Percentiles rank a stretch among this genome's conserved stretches.
Conservation (phyloP, 169 alveolate genomes). For the Perkinsus olseni region DNA sequence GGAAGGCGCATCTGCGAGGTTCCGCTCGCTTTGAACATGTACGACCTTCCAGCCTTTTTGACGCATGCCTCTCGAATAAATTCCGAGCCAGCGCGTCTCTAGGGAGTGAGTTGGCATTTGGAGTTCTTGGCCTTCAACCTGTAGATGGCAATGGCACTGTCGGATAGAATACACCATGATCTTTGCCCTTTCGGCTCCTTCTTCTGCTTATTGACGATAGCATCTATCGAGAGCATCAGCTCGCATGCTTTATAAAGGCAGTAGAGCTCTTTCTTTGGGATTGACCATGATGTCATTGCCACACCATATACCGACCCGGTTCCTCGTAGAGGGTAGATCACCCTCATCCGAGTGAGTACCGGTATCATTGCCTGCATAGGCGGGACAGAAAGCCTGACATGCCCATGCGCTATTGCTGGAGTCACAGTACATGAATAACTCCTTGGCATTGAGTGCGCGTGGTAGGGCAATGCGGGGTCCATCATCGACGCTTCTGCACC, state of each 20-base stretch:
- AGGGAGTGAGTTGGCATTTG: not conserved
- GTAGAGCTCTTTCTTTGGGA: not conserved
- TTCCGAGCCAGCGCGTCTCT: not conserved
- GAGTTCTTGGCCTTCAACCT: not conserved
- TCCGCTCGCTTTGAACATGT: not conserved
- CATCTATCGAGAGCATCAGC: not conserved
- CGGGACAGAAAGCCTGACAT: not conserved
- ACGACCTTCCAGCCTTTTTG: not conserved
- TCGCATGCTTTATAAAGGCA: not conserved
- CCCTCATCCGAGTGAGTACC: not conserved
- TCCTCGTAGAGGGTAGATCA: not conserved
- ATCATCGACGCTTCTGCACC: not conserved
- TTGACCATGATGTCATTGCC: not conserved
- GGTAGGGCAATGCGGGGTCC: not conserved
- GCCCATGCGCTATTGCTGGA: not conserved
- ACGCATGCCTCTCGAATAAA: not conserved
- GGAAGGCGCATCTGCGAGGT: not conserved
- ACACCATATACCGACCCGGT: not conserved
- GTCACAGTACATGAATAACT: not conserved
- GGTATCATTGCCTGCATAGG: not conserved
- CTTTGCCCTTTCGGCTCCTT: not conserved
- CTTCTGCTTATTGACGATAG: not conserved
- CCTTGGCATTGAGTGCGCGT: not conserved
- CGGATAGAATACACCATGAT: not conserved
- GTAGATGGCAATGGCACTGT: not conserved